Percentiles rank a stretch among this genome's conserved stretches.
Conservation (phyloP, 352 stramenopile species). For the Phytophthora litchii region DNA sequence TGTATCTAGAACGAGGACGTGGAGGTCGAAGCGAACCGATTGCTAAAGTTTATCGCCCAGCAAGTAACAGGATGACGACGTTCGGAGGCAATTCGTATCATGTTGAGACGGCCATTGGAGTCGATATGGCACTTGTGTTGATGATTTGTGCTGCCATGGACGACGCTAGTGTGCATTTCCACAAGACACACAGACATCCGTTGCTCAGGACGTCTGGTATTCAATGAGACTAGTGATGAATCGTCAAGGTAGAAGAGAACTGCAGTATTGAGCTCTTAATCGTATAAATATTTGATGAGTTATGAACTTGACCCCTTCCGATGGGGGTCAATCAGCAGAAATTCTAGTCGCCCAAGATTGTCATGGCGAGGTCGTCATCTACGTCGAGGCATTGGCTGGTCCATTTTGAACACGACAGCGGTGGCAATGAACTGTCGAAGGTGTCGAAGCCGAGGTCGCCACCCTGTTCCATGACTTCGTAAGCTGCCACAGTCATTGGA, state of each 20-base stretch:
- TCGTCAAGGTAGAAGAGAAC: constrained; percentile 2
- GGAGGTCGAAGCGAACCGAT: constrained; percentile 34
- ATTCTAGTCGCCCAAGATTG: constrained; percentile 36
- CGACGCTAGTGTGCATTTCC: constrained; percentile 37
- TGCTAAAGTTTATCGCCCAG: constrained; percentile 43
- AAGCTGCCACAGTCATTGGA: constrained; percentile 30
- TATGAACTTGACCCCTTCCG: constrained; percentile 16
- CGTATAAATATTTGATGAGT: constrained; percentile 23
- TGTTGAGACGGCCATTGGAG: constrained; percentile 44
- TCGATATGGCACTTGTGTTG: constrained; percentile 40
- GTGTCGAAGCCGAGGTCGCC: constrained; percentile 27
- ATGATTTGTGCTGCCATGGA: constrained; percentile 48
- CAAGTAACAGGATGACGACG: constrained; percentile 24
- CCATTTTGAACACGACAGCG: constrained; percentile 24
- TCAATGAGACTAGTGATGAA: constrained; percentile 15
- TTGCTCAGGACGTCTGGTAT: constrained; percentile 22
- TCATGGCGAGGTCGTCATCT: constrained; percentile 42
- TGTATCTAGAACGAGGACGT: constrained; percentile 40
- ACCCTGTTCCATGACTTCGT: constrained; percentile 35
- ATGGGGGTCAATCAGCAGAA: constrained; percentile 14
- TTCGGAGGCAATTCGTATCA: constrained; percentile 34
- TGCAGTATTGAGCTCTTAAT: not conserved
- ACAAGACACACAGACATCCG: constrained; percentile 25
- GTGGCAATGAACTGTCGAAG: constrained; percentile 18
- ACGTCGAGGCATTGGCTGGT: constrained; percentile 26